Percentiles rank a stretch among this genome's conserved stretches.
Evolutionary conservation across 2,329 filamentous ascomycete genomes (phyloP).

Genomic region (Fusarium abutilonis): DNA sequence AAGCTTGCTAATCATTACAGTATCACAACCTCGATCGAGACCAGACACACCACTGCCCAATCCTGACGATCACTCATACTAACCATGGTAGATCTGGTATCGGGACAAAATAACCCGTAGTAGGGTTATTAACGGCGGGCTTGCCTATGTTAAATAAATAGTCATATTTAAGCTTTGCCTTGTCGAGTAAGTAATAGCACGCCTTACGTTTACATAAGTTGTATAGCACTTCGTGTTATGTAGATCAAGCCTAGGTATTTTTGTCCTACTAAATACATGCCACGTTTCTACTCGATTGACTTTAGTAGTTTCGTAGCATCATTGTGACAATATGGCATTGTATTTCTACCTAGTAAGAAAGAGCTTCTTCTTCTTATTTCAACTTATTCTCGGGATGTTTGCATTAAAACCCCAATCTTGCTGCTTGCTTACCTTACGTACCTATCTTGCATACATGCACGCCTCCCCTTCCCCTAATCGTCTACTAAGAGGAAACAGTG

Average conservation of each 20-base stretch:
- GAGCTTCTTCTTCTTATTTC: not conserved
- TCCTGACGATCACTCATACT: no score
- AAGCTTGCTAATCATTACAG: no score
- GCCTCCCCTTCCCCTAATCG: not conserved
- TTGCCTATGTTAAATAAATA: not conserved
- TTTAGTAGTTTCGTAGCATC: not conserved
- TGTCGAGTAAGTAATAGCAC: not conserved
- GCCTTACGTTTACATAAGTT: not conserved
- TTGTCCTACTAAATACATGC: not conserved
- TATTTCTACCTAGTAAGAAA: not conserved
- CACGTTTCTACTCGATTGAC: no score
- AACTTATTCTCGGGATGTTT: not conserved
- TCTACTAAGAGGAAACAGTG: not conserved
- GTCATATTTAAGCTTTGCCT: not conserved
- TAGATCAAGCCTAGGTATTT: not conserved
- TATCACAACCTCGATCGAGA: no score
- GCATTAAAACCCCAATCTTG: constrained; percentile 6
- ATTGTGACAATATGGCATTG: not conserved
- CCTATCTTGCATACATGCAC: not conserved
- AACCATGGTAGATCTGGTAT: no score
- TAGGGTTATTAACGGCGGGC: no score
- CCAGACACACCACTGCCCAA: no score
- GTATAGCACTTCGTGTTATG: not conserved
- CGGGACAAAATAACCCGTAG: no score
- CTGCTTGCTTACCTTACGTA: not conserved